These are phyloP conservation scores for Ceratonia siliqua DNA, from an alignment of 306 rosid species.

Conservation along the genomic window DNA sequence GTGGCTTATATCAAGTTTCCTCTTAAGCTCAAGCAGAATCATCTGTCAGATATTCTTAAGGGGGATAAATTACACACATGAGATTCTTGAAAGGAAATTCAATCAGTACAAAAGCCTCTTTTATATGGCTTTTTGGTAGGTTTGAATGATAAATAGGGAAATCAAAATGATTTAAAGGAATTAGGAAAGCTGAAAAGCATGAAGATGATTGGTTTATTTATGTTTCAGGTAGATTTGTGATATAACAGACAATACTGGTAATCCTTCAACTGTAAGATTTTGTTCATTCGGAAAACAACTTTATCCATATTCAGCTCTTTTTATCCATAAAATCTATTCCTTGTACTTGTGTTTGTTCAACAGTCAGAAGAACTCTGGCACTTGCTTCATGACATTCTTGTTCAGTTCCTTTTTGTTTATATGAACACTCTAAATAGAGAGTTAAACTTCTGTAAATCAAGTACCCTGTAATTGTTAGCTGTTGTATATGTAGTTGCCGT, in stretches of 20 bases:
- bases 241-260: not conserved
- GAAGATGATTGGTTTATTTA: conserved; percentile 1
- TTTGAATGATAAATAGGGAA: not conserved
- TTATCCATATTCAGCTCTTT: not conserved
- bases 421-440: not conserved
- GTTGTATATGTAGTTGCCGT: conserved; percentile 73
- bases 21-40: conserved; percentile 8
- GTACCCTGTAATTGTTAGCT: conserved; percentile 29
- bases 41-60: conserved; percentile 4
- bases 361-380: not conserved
- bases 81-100: not conserved
- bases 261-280: conserved; percentile 17
- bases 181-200: conserved; percentile 13
- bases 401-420: conserved; percentile 14
- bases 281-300: not conserved
- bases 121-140: not conserved
- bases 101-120: not conserved
- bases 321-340: conserved; percentile 1
- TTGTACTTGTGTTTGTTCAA: not conserved
- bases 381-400: not conserved
- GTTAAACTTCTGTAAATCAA: not conserved
- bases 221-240: not conserved
- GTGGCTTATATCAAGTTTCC: conserved; percentile 2
- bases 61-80: not conserved
- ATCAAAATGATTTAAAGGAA: not conserved